These are phyloP conservation scores for Taphrina pruni DNA, from an alignment of 1,139 yeast genomes.

Conservation along the genomic window DNA sequence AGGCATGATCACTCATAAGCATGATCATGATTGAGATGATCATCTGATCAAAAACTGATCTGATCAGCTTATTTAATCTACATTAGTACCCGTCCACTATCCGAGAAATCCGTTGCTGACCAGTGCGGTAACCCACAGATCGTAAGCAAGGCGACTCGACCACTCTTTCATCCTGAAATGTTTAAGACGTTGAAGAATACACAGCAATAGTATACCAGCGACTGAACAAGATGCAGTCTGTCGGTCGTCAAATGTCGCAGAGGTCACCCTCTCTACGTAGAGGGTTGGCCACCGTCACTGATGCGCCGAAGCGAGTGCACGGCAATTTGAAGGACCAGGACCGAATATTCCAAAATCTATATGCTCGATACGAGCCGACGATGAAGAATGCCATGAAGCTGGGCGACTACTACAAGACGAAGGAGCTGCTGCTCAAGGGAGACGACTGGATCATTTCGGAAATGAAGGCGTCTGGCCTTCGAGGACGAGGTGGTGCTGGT, in stretches of 20 bases:
- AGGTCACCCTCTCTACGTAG: conserved; percentile 36
- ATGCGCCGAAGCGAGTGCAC: conserved; percentile 57
- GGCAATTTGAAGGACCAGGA: conserved; percentile 80
- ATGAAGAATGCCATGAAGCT: conserved; percentile 73
- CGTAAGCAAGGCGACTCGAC: conserved; percentile 15
- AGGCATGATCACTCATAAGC: no score
- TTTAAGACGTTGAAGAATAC: no score
- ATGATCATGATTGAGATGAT: no score
- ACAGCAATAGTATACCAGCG: no score
- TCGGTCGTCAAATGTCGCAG: conserved; percentile 14
- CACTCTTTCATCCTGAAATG: no score
- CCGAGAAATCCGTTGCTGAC: conserved; percentile 18
- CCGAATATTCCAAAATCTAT: conserved; percentile 82
- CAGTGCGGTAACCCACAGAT: conserved; percentile 7
- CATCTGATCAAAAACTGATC: conserved; percentile 12
- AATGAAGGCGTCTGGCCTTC: conserved; percentile 79
- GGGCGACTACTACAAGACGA: conserved; percentile 92
- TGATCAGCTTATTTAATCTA: conserved; percentile 22
- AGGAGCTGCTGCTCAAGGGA: conserved; percentile 79
- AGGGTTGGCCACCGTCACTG: conserved; percentile 50
- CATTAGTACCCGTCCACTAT: neutral
- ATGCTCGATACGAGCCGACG: conserved; percentile 75
- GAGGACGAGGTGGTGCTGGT: conserved; percentile 95
- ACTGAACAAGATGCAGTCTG: conserved; percentile 23
- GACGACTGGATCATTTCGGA: conserved; percentile 70